Evolutionary conservation across 2,329 filamentous ascomycete genomes (phyloP).

Genomic region (Fusarium marasasianum): DNA sequence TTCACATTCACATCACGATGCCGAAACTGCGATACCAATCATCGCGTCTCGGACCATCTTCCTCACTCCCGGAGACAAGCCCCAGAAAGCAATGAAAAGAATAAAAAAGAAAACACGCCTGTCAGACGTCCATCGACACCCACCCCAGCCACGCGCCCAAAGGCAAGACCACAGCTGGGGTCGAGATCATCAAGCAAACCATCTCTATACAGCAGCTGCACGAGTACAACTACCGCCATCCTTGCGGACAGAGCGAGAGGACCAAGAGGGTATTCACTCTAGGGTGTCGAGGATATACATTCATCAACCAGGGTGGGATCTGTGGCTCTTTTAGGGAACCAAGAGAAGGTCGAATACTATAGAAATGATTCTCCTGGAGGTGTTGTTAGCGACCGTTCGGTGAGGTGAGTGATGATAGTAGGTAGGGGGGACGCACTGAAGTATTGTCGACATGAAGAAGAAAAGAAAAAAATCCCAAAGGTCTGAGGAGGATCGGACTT

Average conservation of each 20-base stretch:
- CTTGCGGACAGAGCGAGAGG: constrained; percentile 52
- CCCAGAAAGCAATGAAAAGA: constrained; percentile 65
- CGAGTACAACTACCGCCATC: constrained; percentile 59
- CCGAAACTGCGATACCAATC: neutral
- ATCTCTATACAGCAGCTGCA: constrained; percentile 74
- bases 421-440: constrained; percentile 45
- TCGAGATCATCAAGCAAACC: constrained; percentile 90
- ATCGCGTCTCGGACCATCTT: constrained; percentile 50
- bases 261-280: constrained; percentile 41
- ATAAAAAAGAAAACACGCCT: constrained; percentile 61
- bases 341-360: constrained; percentile 95
- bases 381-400: neutral
- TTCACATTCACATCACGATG: neutral
- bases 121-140: constrained; percentile 92
- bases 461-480: constrained; percentile 53
- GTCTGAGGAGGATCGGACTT: neutral
- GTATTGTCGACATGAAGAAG: constrained; percentile 71
- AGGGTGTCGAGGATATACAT: constrained; percentile 77
- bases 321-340: constrained; percentile 93
- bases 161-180: constrained; percentile 76
- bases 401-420: neutral
- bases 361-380: constrained; percentile 87
- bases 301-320: constrained; percentile 69
- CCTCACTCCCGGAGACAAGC: constrained; percentile 60
- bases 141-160: constrained; percentile 82